These are phyloP conservation scores for Pythium sukuiense DNA, from an alignment of 352 stramenopile genomes.

Conservation along the genomic window DNA sequence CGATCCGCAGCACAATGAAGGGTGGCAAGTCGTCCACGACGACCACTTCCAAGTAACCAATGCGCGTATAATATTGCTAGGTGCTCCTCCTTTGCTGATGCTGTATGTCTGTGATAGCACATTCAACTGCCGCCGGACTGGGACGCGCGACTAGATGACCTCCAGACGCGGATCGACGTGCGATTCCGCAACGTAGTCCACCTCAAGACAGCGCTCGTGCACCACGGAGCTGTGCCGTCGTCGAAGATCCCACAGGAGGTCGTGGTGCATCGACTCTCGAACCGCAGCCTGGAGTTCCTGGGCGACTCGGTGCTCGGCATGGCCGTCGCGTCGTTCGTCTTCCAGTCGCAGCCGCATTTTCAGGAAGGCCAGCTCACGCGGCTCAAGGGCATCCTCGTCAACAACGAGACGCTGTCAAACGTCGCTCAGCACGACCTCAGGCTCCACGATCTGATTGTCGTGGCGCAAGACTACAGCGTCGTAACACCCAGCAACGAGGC, in stretches of 20 bases:
- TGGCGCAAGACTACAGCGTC: conserved; percentile 45
- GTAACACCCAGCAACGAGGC: conserved; percentile 25
- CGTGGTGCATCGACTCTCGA: conserved; percentile 63
- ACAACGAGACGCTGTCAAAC: conserved; percentile 71
- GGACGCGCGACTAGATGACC: conserved; percentile 40
- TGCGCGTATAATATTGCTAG: neutral
- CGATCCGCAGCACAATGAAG: conserved; percentile 23
- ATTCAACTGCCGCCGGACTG: conserved; percentile 48
- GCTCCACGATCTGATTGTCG: conserved; percentile 64
- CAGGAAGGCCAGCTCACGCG: conserved; percentile 80
- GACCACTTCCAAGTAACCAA: conserved; percentile 23
- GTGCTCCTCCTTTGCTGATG: neutral
- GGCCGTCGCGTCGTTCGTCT: conserved; percentile 62
- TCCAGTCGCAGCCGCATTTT: conserved; percentile 63
- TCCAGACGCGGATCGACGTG: conserved; percentile 63
- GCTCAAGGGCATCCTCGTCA: conserved; percentile 67
- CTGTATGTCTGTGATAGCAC: conserved; percentile 26
- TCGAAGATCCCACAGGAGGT: conserved; percentile 40
- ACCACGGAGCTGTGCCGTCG: conserved; percentile 65
- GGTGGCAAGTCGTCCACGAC: conserved; percentile 30
- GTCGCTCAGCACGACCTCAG: conserved; percentile 60
- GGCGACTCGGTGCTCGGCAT: conserved; percentile 76
- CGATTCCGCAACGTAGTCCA: conserved; percentile 56
- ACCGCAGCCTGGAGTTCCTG: conserved; percentile 82
- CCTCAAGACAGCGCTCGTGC: conserved; percentile 69